phyloP scores from a whole-genome alignment of 2,329 filamentous ascomycete genomes.

The Paraphaeosphaeria minitans region DNA sequence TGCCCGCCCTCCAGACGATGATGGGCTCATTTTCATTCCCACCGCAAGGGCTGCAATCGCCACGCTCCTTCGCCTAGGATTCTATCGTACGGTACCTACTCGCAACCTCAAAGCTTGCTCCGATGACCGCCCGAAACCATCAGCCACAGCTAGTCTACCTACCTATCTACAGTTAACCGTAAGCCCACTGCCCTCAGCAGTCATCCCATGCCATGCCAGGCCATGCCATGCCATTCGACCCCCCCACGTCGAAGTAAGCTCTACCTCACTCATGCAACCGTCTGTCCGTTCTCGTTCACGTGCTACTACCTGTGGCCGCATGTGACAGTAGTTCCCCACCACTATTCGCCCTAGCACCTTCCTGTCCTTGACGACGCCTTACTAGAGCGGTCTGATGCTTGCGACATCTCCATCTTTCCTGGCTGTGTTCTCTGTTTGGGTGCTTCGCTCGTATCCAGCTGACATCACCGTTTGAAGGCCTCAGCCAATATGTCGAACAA shows the following conservation, averaged over 20 bases:
- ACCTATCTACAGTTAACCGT: neutral
- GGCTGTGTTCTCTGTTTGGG: neutral
- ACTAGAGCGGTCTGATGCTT: conserved; percentile 2
- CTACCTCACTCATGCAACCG: conserved; percentile 6
- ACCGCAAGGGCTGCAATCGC: neutral
- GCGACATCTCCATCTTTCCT: neutral
- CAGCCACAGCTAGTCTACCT: no score
- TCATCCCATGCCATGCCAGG: neutral
- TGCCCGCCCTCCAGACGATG: no score
- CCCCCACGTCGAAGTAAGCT: neutral
- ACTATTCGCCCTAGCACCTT: conserved; percentile 9
- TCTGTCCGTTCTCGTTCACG: conserved; percentile 1
- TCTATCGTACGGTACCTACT: no score
- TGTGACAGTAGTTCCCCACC: conserved; percentile 7
- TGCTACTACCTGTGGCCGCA: neutral
- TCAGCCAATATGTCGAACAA: neutral
- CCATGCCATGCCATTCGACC: neutral
- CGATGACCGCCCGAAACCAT: neutral
- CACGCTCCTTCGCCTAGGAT: no score
- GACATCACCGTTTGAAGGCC: neutral
- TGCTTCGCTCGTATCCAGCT: neutral
- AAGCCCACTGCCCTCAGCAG: neutral
- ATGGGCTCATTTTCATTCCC: no score
- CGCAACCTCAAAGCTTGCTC: no score
- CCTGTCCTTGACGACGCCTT: conserved; percentile 4